Evolutionary conservation across 306 rosid genomes (phyloP).

Genomic region (Clitoria ternatea): DNA sequence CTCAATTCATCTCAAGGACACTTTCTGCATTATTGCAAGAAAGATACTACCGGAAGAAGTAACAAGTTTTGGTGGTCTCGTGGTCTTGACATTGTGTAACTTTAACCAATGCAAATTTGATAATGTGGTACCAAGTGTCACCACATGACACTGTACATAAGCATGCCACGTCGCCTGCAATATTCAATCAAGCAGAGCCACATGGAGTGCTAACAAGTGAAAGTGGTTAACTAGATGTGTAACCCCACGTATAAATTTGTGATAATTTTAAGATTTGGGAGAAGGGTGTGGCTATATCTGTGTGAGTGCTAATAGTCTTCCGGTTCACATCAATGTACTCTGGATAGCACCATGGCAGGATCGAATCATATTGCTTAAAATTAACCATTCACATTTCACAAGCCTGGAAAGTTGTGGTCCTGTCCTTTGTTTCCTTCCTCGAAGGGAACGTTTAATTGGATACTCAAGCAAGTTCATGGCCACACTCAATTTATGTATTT

Average conservation of each 20-base stretch:
- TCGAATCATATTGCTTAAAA: conserved; percentile 1
- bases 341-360: conserved; percentile 25
- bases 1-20: not conserved
- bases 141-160: not conserved
- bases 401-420: conserved; percentile 28
- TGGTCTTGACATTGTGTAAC: conserved; percentile 11
- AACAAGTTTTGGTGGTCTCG: not conserved
- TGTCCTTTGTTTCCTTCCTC: not conserved
- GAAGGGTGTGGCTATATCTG: not conserved
- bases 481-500: not conserved
- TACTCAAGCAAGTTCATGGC: not conserved
- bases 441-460: conserved; percentile 19
- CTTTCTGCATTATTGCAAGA: not conserved
- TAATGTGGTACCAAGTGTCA: not conserved
- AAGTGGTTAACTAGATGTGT: not conserved
- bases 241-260: not conserved
- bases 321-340: conserved; percentile 19
- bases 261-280: conserved; percentile 1
- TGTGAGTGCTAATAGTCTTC: conserved; percentile 9
- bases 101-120: not conserved
- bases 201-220: conserved; percentile 18
- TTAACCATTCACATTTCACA: not conserved
- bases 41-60: not conserved
- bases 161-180: conserved; percentile 29
- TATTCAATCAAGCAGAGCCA: conserved; percentile 21